Percentiles rank a stretch among this genome's conserved stretches.
These are phyloP conservation scores for Phytophthora ramorum DNA, from an alignment of 352 stramenopile species.

Conservation along the genomic window DNA sequence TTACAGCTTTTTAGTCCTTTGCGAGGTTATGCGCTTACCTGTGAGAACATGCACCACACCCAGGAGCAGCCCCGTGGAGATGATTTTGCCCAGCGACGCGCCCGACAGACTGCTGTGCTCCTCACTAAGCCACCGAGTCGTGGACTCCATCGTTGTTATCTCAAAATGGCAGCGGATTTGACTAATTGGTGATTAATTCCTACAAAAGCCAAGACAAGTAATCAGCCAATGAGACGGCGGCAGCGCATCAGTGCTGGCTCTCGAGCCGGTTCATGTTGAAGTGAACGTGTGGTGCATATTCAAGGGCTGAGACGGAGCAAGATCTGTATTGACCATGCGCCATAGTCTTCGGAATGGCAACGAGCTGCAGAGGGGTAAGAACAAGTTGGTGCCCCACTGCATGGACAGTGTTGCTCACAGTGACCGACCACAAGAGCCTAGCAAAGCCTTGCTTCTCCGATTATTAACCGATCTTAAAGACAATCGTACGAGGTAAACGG, in stretches of 20 bases:
- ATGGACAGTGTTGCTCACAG: too few relatives aligned
- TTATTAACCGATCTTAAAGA: too few relatives aligned
- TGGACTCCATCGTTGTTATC: conserved; percentile 16
- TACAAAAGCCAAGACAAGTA: background rate
- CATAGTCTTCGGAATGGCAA: background rate
- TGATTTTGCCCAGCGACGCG: conserved; percentile 53
- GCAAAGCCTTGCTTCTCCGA: too few relatives aligned
- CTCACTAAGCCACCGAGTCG: conserved; percentile 31
- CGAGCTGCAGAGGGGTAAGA: too few relatives aligned
- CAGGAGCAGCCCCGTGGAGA: conserved; percentile 52
- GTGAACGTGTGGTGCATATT: background rate
- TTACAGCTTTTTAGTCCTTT: background rate
- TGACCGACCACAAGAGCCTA: too few relatives aligned
- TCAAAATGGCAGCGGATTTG: background rate
- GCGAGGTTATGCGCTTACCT: conserved; percentile 13
- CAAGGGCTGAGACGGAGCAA: background rate
- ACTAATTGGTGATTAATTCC: background rate
- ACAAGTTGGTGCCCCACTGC: background rate
- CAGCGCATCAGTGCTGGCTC: conserved; percentile 14
- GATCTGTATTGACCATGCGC: background rate
- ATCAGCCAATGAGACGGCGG: conserved; percentile 17
- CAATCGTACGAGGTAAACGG: background rate
- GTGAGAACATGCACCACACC: conserved; percentile 62
- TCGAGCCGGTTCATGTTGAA: background rate
- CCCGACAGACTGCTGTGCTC: conserved; percentile 34